Base-by-base conservation (phyloP, 1,284 basidiomycete species). In the Trichosporon sp. region DNA sequence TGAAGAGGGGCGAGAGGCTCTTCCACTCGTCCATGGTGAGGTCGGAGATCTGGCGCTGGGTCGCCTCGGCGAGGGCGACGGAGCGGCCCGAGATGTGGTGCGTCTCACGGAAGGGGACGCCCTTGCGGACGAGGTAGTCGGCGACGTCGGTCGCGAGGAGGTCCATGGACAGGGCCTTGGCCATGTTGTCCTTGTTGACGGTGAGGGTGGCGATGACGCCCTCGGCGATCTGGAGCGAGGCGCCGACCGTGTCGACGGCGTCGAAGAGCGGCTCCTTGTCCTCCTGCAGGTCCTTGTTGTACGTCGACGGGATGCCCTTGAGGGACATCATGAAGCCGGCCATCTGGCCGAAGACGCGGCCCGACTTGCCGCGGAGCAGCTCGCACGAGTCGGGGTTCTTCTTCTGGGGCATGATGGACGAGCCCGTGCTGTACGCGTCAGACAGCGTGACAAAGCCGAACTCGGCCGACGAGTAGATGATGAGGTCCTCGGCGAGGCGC, bases 371-470 rank as follows among this genome's bases (percentile, higher is more conserved):
- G 71, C 96, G 90, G 68, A 99, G 87, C 29, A 99, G 86, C 82
- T 99, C 97, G 62, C 97, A 85, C 32, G 94, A 97, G 83, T 98
- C 96, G 21, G 97, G 94, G 83, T 99, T 99, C 86, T 99, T 97
- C 86, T 99, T 98, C 81, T 99, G 96, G 1, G 96, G 96, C 96
- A 99, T 99, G 81, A 99, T 98, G 73, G 95, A 98, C 51, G 95
- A 98, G 12, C 96, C 96, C 38, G 96, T 99, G 92, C 91, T 93
- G 84, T 98, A 99, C 2, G 96, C 96, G 84, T 99, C 96, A 79
- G 92, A 95, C 75, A 98, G 85, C 44, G 90, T 90, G 71, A 98
- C 87, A 81, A 98, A 99, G 12, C 95, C 94, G 80, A 98, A 99
- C 83, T 98, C 96, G 67, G 93, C 92, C 18, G 92, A 93, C 18